Base-by-base conservation (phyloP, 192 early-diverging fungal species). In the Backusella psychrophila region DNA sequence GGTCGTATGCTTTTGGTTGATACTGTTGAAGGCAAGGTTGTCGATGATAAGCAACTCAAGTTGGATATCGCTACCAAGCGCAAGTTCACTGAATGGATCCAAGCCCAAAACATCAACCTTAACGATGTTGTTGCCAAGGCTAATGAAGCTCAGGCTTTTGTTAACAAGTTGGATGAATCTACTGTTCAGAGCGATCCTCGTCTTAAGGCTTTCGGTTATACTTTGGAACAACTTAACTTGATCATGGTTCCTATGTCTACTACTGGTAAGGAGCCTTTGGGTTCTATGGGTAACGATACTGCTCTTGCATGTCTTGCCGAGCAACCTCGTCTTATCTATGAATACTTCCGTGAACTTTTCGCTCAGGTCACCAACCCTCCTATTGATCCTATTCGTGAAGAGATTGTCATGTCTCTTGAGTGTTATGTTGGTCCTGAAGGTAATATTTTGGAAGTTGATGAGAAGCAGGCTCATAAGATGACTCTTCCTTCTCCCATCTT, bases 321-420 rank as follows among this genome's bases (percentile, higher is more conserved):
- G 33, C 86, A 94, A 74, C 96, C 97, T 26, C 93, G 95, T 41
- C 89, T 97, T 68, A 87, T 94, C 63, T 99, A 96, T 86, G 96
- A 99, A 75, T 99, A 99, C 87, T 98, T 99, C 85, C 92, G 96
- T 52, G 93, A 99, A 86, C 88, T 98, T 36, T 99, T 99, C 77
- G 98, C 98, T 21, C 98, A 99, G 81, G 97, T 98, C 66, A 97
- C 96, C 67, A 97, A 99, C 83, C 98, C 98, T 74, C 98, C 98
- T 2, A 98, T 99, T 75, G 98, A 99, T 87, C 98, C 98, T 69
- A 98, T 99, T 81, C 95, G 98, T 79, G 96, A 99, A 84, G 93
- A 95, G 74, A 93, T 98, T 77, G 96, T 99, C 87, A 99, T 99
- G 98, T 96, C 95, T 21, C 88, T 97, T 34, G 90, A 92, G 41